These are phyloP conservation scores for Luffa acutangula DNA, from an alignment of 306 rosid species.

Conservation along the genomic window DNA sequence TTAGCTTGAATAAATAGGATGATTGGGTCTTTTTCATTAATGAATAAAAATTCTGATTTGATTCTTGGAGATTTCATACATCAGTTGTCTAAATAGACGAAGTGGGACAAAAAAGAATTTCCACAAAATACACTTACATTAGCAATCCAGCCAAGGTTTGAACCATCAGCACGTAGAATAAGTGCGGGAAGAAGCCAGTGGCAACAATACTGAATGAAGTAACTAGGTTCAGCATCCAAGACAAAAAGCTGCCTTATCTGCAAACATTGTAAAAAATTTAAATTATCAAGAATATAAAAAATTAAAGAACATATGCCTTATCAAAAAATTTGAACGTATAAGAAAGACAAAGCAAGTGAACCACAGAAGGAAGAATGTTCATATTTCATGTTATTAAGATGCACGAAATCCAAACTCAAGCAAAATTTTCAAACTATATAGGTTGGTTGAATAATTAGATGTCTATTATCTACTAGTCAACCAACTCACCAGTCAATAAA, in stretches of 20 bases:
- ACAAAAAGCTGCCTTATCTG: conserved; percentile 76
- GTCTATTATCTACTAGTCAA: neutral
- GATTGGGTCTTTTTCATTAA: no score
- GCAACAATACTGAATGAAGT: conserved; percentile 71
- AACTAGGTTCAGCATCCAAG: conserved; percentile 62
- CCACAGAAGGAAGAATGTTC: neutral
- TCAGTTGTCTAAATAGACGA: neutral
- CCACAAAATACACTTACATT: conserved; percentile 34
- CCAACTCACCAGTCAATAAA: neutral
- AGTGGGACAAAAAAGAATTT: neutral
- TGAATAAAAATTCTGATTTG: no score
- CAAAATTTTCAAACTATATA: neutral
- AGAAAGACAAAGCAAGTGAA: neutral
- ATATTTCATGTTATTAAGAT: neutral
- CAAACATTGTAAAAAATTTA: conserved; percentile 8
- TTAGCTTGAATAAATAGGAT: no score
- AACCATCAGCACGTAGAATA: conserved; percentile 47
- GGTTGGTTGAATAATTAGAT: neutral
- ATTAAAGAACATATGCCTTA: neutral
- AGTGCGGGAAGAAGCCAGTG: conserved; percentile 91
- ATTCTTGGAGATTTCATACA: no score
- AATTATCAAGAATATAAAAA: neutral
- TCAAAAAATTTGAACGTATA: neutral
- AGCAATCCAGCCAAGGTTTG: conserved; percentile 65
- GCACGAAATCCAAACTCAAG: neutral